phyloP scores from a whole-genome alignment of 2,329 filamentous ascomycete species.

The Diatrype stigma region DNA sequence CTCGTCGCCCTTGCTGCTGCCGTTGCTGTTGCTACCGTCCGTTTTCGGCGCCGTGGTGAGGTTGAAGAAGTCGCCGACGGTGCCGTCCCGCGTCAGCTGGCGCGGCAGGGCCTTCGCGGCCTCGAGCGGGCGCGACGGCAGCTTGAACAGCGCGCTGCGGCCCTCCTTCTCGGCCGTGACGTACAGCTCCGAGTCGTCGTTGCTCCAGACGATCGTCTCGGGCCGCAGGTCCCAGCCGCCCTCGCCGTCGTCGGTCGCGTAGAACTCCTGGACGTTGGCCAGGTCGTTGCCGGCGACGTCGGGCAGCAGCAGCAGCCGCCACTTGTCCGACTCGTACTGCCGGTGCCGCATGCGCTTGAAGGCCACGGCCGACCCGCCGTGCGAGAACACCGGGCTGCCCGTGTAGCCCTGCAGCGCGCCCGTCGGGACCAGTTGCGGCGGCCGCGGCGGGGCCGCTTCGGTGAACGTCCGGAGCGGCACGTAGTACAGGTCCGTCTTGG shows the following conservation, averaged over 20 bases:
- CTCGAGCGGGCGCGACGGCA: conserved; percentile 51
- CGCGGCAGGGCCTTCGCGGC: conserved; percentile 42
- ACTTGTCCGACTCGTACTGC: conserved; percentile 79
- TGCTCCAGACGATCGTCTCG: conserved; percentile 53
- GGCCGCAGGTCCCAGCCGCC: conserved; percentile 59
- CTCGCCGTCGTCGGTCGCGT: conserved; percentile 56
- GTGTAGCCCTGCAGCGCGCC: conserved; percentile 61
- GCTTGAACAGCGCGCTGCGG: conserved; percentile 55
- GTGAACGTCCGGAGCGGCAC: conserved; percentile 60
- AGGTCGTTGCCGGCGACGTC: conserved; percentile 55
- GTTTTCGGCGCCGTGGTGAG: conserved; percentile 42
- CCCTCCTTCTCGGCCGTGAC: conserved; percentile 71
- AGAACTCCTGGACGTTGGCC: conserved; percentile 58
- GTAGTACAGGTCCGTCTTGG: conserved; percentile 78
- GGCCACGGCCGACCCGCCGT: conserved; percentile 64
- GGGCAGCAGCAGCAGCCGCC: conserved; percentile 61
- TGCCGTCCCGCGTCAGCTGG: conserved; percentile 49
- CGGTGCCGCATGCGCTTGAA: conserved; percentile 75
- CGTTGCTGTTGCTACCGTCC: no score
- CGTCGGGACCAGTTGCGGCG: conserved; percentile 52
- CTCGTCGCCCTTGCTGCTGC: conserved; percentile 28
- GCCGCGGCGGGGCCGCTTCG: conserved; percentile 46
- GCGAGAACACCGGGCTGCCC: conserved; percentile 67
- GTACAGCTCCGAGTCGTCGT: conserved; percentile 60
- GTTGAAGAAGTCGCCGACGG: conserved; percentile 48